Conservation (phyloP, 1,284 basidiomycete species). For the Erythrobasidium hasegawianum region DNA sequence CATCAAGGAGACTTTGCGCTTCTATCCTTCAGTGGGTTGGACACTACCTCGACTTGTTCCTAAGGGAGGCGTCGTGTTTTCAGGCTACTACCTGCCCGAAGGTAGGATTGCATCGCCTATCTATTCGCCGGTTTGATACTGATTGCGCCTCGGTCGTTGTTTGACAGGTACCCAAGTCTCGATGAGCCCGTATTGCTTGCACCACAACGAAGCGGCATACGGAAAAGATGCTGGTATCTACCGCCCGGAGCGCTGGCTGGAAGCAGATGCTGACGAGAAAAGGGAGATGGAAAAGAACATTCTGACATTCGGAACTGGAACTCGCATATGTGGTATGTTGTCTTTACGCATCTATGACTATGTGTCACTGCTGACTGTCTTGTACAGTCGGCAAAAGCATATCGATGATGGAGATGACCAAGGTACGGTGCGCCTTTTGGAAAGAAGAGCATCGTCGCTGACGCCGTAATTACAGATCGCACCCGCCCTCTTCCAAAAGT, state of each 20-base stretch:
- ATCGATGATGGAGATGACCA: slow-evolving; percentile 15
- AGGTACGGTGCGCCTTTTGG: not conserved
- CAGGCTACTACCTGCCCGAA: slow-evolving; percentile 43
- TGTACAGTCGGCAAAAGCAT: slow-evolving; percentile 6
- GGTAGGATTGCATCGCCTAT: no score
- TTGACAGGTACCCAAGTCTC: slow-evolving; percentile 7
- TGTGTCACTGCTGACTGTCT: no score
- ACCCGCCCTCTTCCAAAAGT: slow-evolving; percentile 7
- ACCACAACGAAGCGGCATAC: not conserved
- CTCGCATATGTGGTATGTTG: not conserved
- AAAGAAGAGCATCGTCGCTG: no score
- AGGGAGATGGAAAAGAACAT: slow-evolving; percentile 3
- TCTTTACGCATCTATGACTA: not conserved
- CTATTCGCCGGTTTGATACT: no score
- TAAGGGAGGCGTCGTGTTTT: slow-evolving; percentile 42
- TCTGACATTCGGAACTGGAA: slow-evolving; percentile 5
- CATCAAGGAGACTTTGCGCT: slow-evolving; percentile 47
- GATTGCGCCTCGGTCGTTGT: not conserved
- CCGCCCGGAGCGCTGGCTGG: slow-evolving; percentile 8
- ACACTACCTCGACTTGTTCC: slow-evolving; percentile 46
- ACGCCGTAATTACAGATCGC: not conserved
- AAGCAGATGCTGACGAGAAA: not conserved
- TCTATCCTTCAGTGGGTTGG: slow-evolving; percentile 47
- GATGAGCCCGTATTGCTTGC: slow-evolving; percentile 2
- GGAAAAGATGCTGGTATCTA: not conserved